Evolutionary conservation across 495 filamentous ascomycete species (phyloP).

Genomic region (Trichoderma parareesei): DNA sequence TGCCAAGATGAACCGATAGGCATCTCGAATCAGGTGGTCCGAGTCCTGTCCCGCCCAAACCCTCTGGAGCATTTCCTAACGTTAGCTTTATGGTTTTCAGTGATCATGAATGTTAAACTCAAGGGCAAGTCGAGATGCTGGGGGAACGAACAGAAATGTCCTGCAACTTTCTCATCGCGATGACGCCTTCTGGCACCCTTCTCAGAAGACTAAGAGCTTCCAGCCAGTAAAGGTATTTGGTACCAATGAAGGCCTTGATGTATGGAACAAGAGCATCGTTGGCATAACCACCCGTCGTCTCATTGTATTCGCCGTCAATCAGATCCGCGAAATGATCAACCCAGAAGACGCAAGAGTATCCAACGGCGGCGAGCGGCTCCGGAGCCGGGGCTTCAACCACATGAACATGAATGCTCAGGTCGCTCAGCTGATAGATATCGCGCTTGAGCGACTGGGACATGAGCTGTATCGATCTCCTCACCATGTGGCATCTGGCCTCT

Average conservation of each 20-base stretch:
- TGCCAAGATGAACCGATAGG: slow-evolving; percentile 13
- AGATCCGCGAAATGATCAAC: slow-evolving; percentile 22
- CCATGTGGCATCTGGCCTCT: slow-evolving; percentile 22
- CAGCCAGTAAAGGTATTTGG: slow-evolving; percentile 13
- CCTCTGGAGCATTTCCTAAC: too few relatives aligned
- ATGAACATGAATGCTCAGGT: neutral
- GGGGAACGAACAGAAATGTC: neutral
- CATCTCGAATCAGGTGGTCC: slow-evolving; percentile 12
- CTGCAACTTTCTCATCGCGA: slow-evolving; percentile 8
- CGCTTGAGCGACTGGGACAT: neutral
- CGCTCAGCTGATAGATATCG: neutral
- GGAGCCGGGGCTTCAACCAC: slow-evolving; percentile 15
- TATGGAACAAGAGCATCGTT: neutral
- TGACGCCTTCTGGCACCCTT: neutral
- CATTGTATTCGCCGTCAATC: neutral
- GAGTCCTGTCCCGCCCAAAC: neutral
- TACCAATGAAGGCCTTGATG: neutral
- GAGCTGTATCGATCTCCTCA: slow-evolving; percentile 25
- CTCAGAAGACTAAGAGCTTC: slow-evolving; percentile 10
- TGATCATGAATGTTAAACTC: neutral
- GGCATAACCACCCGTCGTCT: neutral
- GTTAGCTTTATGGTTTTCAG: neutral
- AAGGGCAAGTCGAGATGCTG: neutral
- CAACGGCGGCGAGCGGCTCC: slow-evolving; percentile 23
- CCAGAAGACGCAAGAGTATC: slow-evolving; percentile 34